A percentile compares a stretch with the other conserved stretches of the same genome.
phyloP scores from a whole-genome alignment of 768 basidiomycete genomes.

The Gloeophyllum trabeum region DNA sequence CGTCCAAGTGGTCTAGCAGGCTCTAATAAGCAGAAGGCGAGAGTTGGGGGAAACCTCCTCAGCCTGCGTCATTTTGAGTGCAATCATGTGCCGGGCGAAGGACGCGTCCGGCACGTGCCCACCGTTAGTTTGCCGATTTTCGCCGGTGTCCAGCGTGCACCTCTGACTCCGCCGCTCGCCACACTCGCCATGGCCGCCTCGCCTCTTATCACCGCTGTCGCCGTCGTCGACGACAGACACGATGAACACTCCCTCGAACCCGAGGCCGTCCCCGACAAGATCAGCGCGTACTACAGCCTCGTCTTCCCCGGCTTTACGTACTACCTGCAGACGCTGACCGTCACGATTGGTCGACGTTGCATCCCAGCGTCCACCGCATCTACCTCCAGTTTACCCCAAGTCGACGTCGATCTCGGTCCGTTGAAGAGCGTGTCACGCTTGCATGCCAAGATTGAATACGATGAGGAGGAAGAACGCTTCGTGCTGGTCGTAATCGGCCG shows the following conservation, averaged over 20 bases:
- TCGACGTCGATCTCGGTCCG: conserved; percentile 88
- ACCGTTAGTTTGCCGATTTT: too few species aligned
- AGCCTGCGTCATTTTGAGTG: too few species aligned
- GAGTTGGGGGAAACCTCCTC: too few species aligned
- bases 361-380: conserved; percentile 49
- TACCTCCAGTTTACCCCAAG: conserved; percentile 42
- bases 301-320: conserved; percentile 93
- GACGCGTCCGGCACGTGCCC: too few species aligned
- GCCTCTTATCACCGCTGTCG: conserved; percentile 15
- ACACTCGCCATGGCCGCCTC: too few species aligned
- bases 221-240: conserved; percentile 14
- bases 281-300: conserved; percentile 88
- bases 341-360: conserved; percentile 89
- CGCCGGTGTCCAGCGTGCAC: too few species aligned
- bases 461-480: conserved; percentile 82
- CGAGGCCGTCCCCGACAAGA: conserved; percentile 50
- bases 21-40: too few species aligned
- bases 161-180: too few species aligned
- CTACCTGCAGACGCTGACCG: conserved; percentile 90
- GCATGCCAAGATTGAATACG: conserved; percentile 92
- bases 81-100: too few species aligned
- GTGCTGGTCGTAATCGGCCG: conserved; percentile 87
- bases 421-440: conserved; percentile 96
- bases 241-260: conserved; percentile 5
- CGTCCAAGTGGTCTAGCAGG: too few species aligned